Percentiles rank a stretch among this genome's conserved stretches.
phyloP scores from a whole-genome alignment of 108 stramenopile genomes.

The Cylindrotheca closterium region DNA sequence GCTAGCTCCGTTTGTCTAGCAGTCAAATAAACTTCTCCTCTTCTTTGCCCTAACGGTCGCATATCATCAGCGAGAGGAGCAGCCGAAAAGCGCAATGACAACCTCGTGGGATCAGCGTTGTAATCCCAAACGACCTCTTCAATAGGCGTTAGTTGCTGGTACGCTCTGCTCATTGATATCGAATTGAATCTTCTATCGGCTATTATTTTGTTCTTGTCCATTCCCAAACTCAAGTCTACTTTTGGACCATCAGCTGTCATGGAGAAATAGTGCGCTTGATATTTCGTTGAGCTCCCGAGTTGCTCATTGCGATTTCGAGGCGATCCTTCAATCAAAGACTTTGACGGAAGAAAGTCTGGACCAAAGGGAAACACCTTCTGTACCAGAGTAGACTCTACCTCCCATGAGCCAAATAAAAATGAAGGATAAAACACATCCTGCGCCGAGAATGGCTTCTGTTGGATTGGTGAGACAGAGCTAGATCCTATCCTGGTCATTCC shows the following conservation, averaged over 20 bases:
- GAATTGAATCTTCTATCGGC: conserved; percentile 50
- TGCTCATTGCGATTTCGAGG: conserved; percentile 48
- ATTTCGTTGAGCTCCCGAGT: conserved; percentile 32
- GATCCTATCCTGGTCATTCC: conserved; percentile 23
- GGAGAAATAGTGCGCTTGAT: conserved; percentile 43
- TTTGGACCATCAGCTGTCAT: conserved; percentile 34
- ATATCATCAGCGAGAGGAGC: conserved; percentile 43
- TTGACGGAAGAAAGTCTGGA: conserved; percentile 29
- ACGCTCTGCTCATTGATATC: conserved; percentile 39
- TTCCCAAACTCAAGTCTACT: conserved; percentile 22
- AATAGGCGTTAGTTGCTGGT: conserved; percentile 42
- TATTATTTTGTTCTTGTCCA: conserved; percentile 37
- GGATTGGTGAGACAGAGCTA: conserved; percentile 26
- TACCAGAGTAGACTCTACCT: conserved; percentile 36
- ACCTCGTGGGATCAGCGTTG: conserved; percentile 41
- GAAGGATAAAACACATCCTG: conserved; percentile 46
- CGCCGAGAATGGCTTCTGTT: conserved; percentile 27
- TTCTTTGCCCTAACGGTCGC: conserved; percentile 46
- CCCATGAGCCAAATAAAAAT: conserved; percentile 52
- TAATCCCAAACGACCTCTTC: conserved; percentile 50
- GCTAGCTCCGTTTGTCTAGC: conserved; percentile 32
- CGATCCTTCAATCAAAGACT: conserved; percentile 43
- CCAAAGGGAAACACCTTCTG: conserved; percentile 54
- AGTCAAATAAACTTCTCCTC: conserved; percentile 44
- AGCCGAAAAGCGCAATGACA: conserved; percentile 25